Conservation (phyloP, 1,139 yeast genomes). For the Suhomyces coccinellae region DNA sequence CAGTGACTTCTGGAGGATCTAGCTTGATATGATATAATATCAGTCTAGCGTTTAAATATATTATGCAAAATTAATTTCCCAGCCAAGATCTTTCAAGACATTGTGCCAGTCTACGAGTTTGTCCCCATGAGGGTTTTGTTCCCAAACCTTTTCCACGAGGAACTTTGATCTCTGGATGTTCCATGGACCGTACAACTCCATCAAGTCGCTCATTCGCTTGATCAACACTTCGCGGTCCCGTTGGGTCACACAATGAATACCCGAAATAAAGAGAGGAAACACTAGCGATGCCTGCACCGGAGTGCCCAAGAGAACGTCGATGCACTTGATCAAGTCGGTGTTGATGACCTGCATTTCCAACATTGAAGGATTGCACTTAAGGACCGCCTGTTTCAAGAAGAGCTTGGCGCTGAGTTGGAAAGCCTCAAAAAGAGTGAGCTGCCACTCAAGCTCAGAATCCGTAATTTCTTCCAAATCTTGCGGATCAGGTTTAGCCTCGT, state of each 20-base stretch:
- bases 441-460: slow-evolving; percentile 60
- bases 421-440: slow-evolving; percentile 68
- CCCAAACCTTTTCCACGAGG: slow-evolving; percentile 57
- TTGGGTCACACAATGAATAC: slow-evolving; percentile 59
- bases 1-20: too few relatives aligned
- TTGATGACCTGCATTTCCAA: slow-evolving; percentile 63
- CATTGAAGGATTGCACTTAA: slow-evolving; percentile 60
- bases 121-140: slow-evolving; percentile 38
- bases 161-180: slow-evolving; percentile 61
- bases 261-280: slow-evolving; percentile 77
- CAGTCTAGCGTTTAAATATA: background rate
- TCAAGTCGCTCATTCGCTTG: slow-evolving; percentile 54
- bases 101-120: slow-evolving; percentile 62
- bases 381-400: slow-evolving; percentile 64
- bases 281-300: slow-evolving; percentile 71
- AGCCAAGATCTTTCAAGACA: slow-evolving; percentile 63
- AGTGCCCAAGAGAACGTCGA: slow-evolving; percentile 65
- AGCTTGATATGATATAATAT: too few relatives aligned
- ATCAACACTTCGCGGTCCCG: slow-evolving; percentile 53
- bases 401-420: slow-evolving; percentile 70
- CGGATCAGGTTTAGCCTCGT: slow-evolving; percentile 54
- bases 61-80: slow-evolving; percentile 76
- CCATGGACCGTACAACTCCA: slow-evolving; percentile 64
- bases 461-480: slow-evolving; percentile 49
- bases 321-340: slow-evolving; percentile 53